These are phyloP conservation scores for Phytophthora aleatoria DNA, from an alignment of 352 stramenopile genomes.

Conservation along the genomic window DNA sequence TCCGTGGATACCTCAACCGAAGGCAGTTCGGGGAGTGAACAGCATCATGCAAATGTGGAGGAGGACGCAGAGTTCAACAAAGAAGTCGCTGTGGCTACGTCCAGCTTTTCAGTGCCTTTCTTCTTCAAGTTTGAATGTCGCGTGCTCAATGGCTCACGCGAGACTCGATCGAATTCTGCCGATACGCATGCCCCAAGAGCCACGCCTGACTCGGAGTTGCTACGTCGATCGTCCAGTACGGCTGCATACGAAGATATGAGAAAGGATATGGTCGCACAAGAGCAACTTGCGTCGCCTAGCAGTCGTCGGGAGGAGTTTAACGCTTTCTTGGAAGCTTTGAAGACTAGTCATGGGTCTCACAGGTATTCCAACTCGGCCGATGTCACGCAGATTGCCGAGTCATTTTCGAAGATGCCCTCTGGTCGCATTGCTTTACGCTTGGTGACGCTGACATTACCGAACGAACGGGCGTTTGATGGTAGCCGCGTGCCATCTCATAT, in stretches of 20 bases:
- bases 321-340: slow-evolving; percentile 47
- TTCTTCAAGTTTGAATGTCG: slow-evolving; percentile 88
- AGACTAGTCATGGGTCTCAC: slow-evolving; percentile 15
- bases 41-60: slow-evolving; percentile 49
- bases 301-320: slow-evolving; percentile 43
- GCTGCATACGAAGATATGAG: slow-evolving; percentile 57
- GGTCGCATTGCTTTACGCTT: slow-evolving; percentile 71
- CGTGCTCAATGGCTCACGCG: slow-evolving; percentile 46
- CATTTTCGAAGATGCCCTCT: slow-evolving; percentile 42
- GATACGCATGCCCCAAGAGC: slow-evolving; percentile 15
- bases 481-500: slow-evolving; percentile 39
- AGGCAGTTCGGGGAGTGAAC: slow-evolving; percentile 32
- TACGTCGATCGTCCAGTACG: slow-evolving; percentile 54
- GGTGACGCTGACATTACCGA: slow-evolving; percentile 78
- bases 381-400: slow-evolving; percentile 61
- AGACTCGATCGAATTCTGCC: slow-evolving; percentile 28
- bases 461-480: slow-evolving; percentile 65
- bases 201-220: slow-evolving; percentile 13
- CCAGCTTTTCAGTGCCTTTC: slow-evolving; percentile 82
- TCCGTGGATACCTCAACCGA: slow-evolving; percentile 33
- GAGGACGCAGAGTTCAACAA: slow-evolving; percentile 87
- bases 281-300: slow-evolving; percentile 24
- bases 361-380: slow-evolving; percentile 21
- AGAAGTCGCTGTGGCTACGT: slow-evolving; percentile 81
- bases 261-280: slow-evolving; percentile 31